Conservation (phyloP, 2,329 filamentous ascomycete species). For the Arthrobotrys sinensis region DNA sequence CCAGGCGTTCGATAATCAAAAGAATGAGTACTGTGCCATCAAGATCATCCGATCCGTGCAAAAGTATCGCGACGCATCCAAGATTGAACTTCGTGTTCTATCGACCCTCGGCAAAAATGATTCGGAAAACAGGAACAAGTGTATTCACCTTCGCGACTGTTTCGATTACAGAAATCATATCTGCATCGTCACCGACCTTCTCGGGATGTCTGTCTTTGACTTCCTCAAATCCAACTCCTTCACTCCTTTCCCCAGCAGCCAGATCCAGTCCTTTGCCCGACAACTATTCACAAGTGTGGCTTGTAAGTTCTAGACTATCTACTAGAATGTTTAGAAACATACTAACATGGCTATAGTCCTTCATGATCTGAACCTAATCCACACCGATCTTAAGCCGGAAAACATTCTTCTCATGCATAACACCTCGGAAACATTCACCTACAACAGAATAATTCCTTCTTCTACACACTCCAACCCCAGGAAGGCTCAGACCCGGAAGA, state of each 20-base stretch:
- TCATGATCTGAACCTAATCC: constrained; percentile 96
- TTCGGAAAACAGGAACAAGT: constrained; percentile 90
- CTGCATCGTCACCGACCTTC: constrained; percentile 82
- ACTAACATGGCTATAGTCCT: constrained; percentile 75
- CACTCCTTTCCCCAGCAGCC: constrained; percentile 96
- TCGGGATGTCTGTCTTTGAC: constrained; percentile 97
- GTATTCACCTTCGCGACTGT: constrained; percentile 95
- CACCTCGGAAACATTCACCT: constrained; percentile 79
- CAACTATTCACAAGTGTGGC: constrained; percentile 98
- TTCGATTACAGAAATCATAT: constrained; percentile 99
- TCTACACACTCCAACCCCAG: constrained; percentile 75
- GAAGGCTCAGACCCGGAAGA: constrained; percentile 76
- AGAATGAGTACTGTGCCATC: constrained; percentile 87
- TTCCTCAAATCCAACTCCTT: constrained; percentile 96
- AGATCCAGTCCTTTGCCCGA: constrained; percentile 96
- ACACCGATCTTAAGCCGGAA: constrained; percentile 83
- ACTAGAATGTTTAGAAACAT: neutral
- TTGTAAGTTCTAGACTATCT: constrained; percentile 76
- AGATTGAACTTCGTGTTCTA: constrained; percentile 92
- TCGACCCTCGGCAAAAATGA: constrained; percentile 94
- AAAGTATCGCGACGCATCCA: constrained; percentile 95
- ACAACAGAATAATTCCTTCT: constrained; percentile 79
- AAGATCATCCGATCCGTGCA: constrained; percentile 99
- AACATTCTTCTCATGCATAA: constrained; percentile 79
- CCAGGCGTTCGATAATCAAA: constrained; percentile 85